A percentile compares a stretch with the other conserved stretches of the same genome.
Evolutionary conservation across 495 filamentous ascomycete genomes (phyloP).

Genomic region (Podospora conica): DNA sequence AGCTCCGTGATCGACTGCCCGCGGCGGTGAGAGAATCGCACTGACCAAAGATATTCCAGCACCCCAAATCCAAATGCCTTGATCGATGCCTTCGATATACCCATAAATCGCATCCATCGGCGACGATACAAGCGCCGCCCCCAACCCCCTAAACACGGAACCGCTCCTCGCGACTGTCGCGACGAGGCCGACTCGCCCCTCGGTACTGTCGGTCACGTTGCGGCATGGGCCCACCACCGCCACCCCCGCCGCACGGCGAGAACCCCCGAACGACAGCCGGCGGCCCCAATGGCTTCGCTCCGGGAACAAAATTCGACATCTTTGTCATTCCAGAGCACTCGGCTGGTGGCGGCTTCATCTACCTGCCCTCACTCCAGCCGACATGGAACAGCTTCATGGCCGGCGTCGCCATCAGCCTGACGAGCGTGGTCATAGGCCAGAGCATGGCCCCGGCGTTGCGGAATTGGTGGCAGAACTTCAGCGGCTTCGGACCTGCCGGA

Average conservation of each 20-base stretch:
- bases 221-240: conserved; percentile 47
- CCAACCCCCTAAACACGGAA: not conserved
- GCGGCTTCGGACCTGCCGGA: conserved; percentile 54
- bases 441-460: conserved; percentile 62
- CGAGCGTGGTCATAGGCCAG: conserved; percentile 59
- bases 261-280: conserved; percentile 47
- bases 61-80: conserved; percentile 24
- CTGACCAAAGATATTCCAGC: not conserved
- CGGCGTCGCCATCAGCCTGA: conserved; percentile 67
- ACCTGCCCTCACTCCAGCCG: conserved; percentile 80
- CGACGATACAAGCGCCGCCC: not conserved
- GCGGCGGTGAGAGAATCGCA: no score
- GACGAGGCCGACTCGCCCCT: conserved; percentile 2
- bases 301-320: conserved; percentile 82
- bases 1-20: not conserved
- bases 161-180: not conserved
- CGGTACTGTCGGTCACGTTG: conserved; percentile 18
- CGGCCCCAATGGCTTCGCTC: conserved; percentile 53
- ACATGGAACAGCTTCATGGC: conserved; percentile 87
- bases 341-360: conserved; percentile 83
- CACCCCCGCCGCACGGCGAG: conserved; percentile 65
- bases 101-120: conserved; percentile 15
- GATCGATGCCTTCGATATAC: conserved; percentile 37
- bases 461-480: conserved; percentile 60
- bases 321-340: conserved; percentile 96